Evolutionary conservation across 2,329 filamentous ascomycete species (phyloP), one percentile per base, ranked within the genome.

Genomic region (Colletotrichum magnum): DNA sequence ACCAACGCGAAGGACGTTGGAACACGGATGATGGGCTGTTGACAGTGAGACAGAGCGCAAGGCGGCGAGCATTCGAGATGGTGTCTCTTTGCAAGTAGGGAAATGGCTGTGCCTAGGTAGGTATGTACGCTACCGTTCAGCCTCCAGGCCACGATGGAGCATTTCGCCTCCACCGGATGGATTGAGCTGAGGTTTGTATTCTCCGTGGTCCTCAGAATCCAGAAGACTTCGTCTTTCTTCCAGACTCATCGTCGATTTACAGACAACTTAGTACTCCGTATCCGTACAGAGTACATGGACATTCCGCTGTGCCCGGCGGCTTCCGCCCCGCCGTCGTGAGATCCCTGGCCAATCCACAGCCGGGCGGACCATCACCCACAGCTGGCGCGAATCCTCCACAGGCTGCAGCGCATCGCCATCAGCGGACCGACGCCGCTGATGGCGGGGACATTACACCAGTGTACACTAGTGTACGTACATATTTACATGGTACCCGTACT

Each of bases 321-420:
- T 54, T 62, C 59, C 60, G 60, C 51, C 60, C 60, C 60, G 60
- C 43, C 51, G 7, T 32, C 48, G 26, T 24, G 26, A 36, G 12
- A 13, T 24, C 32, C 32, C 32, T 36, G 32, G 21, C 21, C 21
- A 24, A 24, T 24, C 21, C 21, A 24, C 21, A 24, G 21, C 21
- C 32, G 32, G 32, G 32, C 32, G 32, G 32, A 36, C 32, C 32
- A 36, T 32, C 28, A 32, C 15, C 58, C 58, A 51, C 26, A 5
- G 21, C 28, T 32, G 28, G 28, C 48, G 47, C 32, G 16, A 36
- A 61, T 62, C 58, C 58, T 62, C 48, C 58, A 51, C 58, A 58
- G 56, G 26, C 41, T 48, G 26, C 43, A 24, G 43, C 54, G 39
- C 9, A 58, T 24, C 21, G 21, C 21, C 21, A 24, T 47, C 18